These are phyloP conservation scores for Russula emetica DNA, from an alignment of 768 basidiomycete genomes.

Conservation along the genomic window DNA sequence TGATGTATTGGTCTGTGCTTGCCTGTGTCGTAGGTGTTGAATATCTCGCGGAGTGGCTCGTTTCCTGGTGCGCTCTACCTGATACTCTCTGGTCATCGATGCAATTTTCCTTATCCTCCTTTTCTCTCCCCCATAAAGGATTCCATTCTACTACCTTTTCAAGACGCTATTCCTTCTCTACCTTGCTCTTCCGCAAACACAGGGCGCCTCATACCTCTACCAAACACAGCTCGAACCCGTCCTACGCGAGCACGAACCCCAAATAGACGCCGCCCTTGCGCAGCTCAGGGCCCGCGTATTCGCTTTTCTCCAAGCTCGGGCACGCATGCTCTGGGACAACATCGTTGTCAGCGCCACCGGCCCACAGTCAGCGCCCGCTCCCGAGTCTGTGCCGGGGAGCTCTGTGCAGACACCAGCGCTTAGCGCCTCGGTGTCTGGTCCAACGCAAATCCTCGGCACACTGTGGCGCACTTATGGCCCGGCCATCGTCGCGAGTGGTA, in stretches of 20 bases:
- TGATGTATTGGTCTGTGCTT: constrained; percentile 96
- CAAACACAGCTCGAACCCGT: constrained; percentile 73
- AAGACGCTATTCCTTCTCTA: constrained; percentile 86
- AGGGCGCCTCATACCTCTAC: constrained; percentile 85
- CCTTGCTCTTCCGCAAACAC: constrained; percentile 84
- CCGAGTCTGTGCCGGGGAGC: constrained; percentile 29
- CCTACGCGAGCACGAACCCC: constrained; percentile 73
- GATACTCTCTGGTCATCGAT: background rate
- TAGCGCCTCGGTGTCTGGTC: constrained; percentile 55
- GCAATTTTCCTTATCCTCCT: constrained; percentile 3
- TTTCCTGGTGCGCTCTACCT: constrained; percentile 65
- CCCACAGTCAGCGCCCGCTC: constrained; percentile 32
- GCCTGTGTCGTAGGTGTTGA: constrained; percentile 80
- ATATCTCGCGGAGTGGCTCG: constrained; percentile 79
- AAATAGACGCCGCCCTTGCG: constrained; percentile 80
- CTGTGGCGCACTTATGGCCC: constrained; percentile 83
- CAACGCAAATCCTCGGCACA: constrained; percentile 57
- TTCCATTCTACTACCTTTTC: constrained; percentile 81
- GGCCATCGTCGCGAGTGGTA: constrained; percentile 59
- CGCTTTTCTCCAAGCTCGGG: constrained; percentile 58
- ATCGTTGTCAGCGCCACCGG: constrained; percentile 49
- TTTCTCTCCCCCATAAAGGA: constrained; percentile 43
- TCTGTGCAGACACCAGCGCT: constrained; percentile 43
- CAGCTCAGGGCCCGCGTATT: constrained; percentile 56
- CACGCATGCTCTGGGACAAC: constrained; percentile 63